phyloP scores from a whole-genome alignment of 2,329 filamentous ascomycete genomes.

The Fusarium papillatum region DNA sequence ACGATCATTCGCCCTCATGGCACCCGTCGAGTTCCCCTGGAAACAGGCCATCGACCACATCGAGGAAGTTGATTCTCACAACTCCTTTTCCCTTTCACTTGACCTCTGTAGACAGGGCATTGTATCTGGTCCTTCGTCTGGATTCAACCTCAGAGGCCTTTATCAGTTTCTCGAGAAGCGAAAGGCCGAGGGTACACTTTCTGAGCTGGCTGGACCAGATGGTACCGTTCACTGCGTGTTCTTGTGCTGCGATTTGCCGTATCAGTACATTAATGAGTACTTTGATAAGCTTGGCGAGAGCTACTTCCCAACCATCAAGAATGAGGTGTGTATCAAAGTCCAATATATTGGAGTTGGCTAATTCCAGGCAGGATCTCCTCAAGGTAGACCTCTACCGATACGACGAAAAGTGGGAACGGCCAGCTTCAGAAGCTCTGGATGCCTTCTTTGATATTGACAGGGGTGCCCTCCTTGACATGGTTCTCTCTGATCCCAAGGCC shows the following conservation, averaged over 20 bases:
- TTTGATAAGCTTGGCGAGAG: constrained; percentile 66
- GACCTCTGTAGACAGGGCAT: constrained; percentile 69
- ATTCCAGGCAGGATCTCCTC: constrained; percentile 34
- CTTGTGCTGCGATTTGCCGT: constrained; percentile 73
- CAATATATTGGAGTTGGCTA: background rate
- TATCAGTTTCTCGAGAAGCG: constrained; percentile 63
- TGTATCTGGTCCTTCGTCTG: constrained; percentile 72
- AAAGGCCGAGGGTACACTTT: constrained; percentile 59
- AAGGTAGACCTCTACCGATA: constrained; percentile 43
- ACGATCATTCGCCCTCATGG: constrained; percentile 63
- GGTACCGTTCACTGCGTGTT: constrained; percentile 68
- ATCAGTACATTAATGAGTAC: constrained; percentile 73
- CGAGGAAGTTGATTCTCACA: constrained; percentile 67
- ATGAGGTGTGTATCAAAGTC: constrained; percentile 47
- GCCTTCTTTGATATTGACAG: constrained; percentile 32
- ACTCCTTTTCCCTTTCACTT: constrained; percentile 67
- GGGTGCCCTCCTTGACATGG: constrained; percentile 22
- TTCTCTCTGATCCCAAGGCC: constrained; percentile 11
- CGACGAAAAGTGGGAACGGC: constrained; percentile 45
- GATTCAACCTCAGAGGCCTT: constrained; percentile 68
- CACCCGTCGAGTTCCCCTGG: constrained; percentile 70
- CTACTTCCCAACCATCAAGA: constrained; percentile 63
- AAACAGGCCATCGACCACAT: constrained; percentile 65
- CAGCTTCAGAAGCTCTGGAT: constrained; percentile 22
- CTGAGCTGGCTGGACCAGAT: constrained; percentile 57